Evolutionary conservation across 164 flowering plant species (phyloP).

Genomic region (Tinospora cordifolia): DNA sequence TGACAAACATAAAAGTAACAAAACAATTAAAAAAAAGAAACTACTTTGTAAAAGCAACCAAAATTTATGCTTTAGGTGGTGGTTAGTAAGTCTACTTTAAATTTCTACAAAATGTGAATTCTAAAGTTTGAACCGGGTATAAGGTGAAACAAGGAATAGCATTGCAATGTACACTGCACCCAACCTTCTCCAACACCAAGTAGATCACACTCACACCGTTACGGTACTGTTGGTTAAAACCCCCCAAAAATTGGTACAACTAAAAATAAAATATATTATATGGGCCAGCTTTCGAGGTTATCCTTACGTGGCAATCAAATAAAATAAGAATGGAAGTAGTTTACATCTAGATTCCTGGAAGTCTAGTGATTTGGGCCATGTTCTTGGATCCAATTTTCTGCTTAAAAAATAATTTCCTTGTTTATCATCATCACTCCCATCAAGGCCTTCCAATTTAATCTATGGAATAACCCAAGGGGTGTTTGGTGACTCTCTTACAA

Average conservation of each 20-base stretch:
- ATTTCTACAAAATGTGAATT: background rate
- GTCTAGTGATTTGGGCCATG: slow-evolving; percentile 5
- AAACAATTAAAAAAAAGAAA: too few species aligned
- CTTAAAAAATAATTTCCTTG: background rate
- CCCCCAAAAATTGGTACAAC: background rate
- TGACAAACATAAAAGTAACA: too few species aligned
- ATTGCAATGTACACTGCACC: slow-evolving; percentile 7
- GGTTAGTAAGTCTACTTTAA: background rate
- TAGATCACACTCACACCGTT: background rate
- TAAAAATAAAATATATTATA: too few species aligned
- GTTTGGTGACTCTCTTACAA: too few species aligned
- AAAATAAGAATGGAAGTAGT: background rate
- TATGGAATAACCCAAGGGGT: too few species aligned
- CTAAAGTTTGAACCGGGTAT: too few species aligned
- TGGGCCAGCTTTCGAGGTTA: background rate
- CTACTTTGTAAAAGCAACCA: too few species aligned
- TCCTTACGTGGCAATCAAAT: slow-evolving; percentile 2
- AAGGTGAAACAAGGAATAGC: background rate
- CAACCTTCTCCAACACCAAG: background rate
- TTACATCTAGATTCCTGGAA: slow-evolving; percentile 9
- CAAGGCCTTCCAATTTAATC: background rate
- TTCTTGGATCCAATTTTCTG: slow-evolving; percentile 6
- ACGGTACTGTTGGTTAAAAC: background rate
- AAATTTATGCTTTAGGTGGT: too few species aligned
- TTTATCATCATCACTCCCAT: background rate